Conservation (phyloP, 2,329 filamentous ascomycete genomes). For the Seiridium unicorne region DNA sequence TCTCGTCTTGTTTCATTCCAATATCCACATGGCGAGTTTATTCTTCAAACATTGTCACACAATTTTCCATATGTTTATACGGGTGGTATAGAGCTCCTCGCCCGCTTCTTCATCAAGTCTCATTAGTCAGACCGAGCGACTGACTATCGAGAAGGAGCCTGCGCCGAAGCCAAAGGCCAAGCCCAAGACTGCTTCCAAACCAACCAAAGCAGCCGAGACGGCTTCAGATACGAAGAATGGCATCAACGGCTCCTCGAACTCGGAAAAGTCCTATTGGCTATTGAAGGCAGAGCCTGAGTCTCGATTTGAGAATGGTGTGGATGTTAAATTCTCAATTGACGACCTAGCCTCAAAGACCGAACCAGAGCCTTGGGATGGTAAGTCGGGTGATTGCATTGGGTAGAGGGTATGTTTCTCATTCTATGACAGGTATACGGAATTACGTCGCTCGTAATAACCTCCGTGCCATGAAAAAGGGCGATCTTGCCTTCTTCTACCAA, state of each 20-base stretch:
- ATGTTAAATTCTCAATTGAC: constrained; percentile 93
- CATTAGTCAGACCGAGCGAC: not conserved
- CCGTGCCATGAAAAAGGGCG: constrained; percentile 84
- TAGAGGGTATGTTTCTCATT: not conserved
- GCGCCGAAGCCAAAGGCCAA: not conserved
- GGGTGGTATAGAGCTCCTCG: not conserved
- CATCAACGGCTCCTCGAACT: not conserved
- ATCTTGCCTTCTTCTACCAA: constrained; percentile 96
- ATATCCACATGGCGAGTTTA: not conserved
- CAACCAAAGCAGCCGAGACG: not conserved
- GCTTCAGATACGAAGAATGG: not conserved
- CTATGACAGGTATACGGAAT: constrained; percentile 30
- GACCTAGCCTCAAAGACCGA: constrained; percentile 70
- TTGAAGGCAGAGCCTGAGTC: constrained; percentile 89
- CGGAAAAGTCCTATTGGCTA: constrained; percentile 62
- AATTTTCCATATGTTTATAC: not conserved
- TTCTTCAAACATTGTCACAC: too few species aligned
- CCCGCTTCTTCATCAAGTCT: not conserved
- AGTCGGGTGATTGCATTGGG: constrained; percentile 25
- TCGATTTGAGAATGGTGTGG: constrained; percentile 79
- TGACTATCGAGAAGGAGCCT: constrained; percentile 2
- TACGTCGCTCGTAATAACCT: constrained; percentile 78
- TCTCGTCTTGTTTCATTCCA: not conserved
- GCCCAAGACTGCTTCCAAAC: not conserved
- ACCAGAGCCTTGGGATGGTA: constrained; percentile 91